Evolutionary conservation across 371 early-diverging fungal genomes (phyloP).

Genomic region (Mucor mucedo): DNA sequence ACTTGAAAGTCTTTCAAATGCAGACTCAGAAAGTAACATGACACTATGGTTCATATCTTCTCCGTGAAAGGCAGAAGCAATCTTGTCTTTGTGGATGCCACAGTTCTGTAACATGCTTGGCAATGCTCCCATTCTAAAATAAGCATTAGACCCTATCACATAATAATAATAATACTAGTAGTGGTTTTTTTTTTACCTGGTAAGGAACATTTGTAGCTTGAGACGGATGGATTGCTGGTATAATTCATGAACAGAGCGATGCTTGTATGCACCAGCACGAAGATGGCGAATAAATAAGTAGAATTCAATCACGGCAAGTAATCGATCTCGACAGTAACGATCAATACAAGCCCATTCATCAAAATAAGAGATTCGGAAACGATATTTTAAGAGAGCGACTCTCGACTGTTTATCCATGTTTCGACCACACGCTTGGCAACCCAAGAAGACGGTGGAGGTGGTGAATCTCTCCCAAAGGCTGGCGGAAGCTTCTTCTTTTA

Average conservation of each 20-base stretch:
- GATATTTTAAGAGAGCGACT: conserved; percentile 62
- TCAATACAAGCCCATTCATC: conserved; percentile 82
- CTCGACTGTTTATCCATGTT: conserved; percentile 25
- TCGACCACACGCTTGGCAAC: conserved; percentile 52
- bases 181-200: conserved; percentile 29
- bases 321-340: conserved; percentile 75
- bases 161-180: neutral
- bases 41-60: conserved; percentile 18
- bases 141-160: neutral
- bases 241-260: conserved; percentile 67
- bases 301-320: conserved; percentile 79
- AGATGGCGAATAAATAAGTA: conserved; percentile 79
- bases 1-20: conserved; percentile 26
- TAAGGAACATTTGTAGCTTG: conserved; percentile 68
- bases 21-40: conserved; percentile 14
- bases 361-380: conserved; percentile 71
- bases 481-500: conserved; percentile 35
- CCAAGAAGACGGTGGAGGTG: conserved; percentile 43
- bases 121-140: conserved; percentile 41
- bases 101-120: conserved; percentile 31
- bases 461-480: conserved; percentile 59
- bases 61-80: conserved; percentile 33
- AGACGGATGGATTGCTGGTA: conserved; percentile 68
- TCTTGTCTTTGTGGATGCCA: conserved; percentile 26
- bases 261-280: conserved; percentile 71